Base-by-base conservation (phyloP, 345 rosid species). In the Eucalyptus virginea region DNA sequence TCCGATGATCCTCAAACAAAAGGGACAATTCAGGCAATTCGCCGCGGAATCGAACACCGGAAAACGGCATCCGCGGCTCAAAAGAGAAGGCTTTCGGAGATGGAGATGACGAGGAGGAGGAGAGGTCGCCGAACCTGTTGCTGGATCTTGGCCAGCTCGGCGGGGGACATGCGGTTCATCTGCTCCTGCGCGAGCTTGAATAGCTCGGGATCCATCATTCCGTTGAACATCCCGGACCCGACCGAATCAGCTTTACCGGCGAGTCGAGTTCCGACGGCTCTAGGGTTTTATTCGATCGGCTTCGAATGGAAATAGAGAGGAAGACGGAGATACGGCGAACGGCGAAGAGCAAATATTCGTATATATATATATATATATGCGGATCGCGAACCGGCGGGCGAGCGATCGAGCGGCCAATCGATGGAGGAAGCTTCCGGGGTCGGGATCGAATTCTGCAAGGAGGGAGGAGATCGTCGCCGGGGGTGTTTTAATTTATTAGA, bases 171-270 rank as follows among this genome's bases (percentile, higher is more conserved):
- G 88, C 99, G 99, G 89, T 97, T 96, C 95, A 98, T 95, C 94
- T 98, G 99, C 65, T 98, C 99, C 92, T 98, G 99, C 86, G 99
- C 99, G 42, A 97, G 90, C 51, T 92, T 94, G 54, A 97, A 92
- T 95, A 98, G 88, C 89, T 96, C 99, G 54, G 99, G 99, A 96
- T 98, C 99, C 98, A 98, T 96, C 96, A 93, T 92, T 86, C 98
- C 98, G 94, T 94, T 92, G 89, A 96, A 93, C 97, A 96, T 94
- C 89, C 85, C 89, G 50, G 52, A 32, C 40, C 23, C 48, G 86
- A 23, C 48, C 83, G 58, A 44, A 49, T 49, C 51, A 49, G 3
- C 51, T 2, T 2, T 18, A 49, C 51, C 51, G 51, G 51, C 51
- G 51, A 49, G 51, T 65, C 51, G 81, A 77, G 37, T 49, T 86